Evolutionary conservation across 2,329 filamentous ascomycete genomes (phyloP).

Genomic region (Scedosporium minutisporum): DNA sequence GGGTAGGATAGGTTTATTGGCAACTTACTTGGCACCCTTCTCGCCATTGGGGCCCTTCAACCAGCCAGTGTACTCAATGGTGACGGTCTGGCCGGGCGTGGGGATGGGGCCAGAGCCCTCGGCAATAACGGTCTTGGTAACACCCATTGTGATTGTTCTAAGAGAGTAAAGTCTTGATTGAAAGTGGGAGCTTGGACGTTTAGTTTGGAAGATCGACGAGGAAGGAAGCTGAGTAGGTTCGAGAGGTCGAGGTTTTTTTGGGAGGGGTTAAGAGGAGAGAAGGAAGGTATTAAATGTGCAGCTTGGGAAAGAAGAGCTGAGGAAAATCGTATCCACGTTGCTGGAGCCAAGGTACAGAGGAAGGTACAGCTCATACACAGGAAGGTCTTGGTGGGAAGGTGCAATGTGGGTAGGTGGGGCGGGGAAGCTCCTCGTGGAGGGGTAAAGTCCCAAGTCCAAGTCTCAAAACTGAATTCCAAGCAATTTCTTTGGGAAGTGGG

Average conservation of each 20-base stretch:
- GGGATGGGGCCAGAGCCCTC: constrained; percentile 57
- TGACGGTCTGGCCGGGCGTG: constrained; percentile 58
- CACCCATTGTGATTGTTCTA: constrained; percentile 50
- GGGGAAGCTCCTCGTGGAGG: constrained; percentile 1
- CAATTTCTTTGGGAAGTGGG: neutral
- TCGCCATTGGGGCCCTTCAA: constrained; percentile 58
- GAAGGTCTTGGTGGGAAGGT: neutral
- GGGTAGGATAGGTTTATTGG: neutral
- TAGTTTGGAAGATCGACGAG: neutral
- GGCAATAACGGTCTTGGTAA: constrained; percentile 55
- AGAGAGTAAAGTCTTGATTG: constrained; percentile 6
- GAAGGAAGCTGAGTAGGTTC: neutral
- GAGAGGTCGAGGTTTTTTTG: neutral
- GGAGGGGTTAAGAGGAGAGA: neutral
- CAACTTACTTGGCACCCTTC: constrained; percentile 62
- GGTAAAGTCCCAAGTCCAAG: neutral
- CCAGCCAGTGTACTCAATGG: constrained; percentile 86
- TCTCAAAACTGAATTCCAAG: neutral
- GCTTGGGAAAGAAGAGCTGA: neutral
- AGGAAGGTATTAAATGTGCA: neutral
- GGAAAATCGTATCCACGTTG: neutral
- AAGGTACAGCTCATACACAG: neutral
- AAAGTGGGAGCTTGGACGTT: neutral
- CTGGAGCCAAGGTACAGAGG: neutral
- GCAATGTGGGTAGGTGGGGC: neutral